Evolutionary conservation across 2,329 filamentous ascomycete genomes (phyloP), one percentile per base, ranked within the genome.

Genomic region (Aspergillus sp.): DNA sequence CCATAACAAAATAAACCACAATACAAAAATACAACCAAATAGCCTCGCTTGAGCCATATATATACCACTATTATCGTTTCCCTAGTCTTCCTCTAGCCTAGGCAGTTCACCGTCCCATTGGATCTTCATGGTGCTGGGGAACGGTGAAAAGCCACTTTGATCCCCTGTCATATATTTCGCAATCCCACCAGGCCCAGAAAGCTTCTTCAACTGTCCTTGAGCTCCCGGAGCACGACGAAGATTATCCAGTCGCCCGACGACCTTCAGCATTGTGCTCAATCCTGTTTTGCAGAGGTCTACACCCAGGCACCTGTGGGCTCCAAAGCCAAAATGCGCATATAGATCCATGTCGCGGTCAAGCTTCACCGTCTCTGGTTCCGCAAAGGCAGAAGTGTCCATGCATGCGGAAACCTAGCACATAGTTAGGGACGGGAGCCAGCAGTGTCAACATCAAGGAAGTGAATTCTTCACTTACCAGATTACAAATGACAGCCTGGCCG

Each of bases 251-350:
- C 71, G 68, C 15, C 75, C 75, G 33, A 79, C 66, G 0, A 77
- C 72, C 58, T 74, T 75, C 9, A 77, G 68, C 70, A 76, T 76
- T 7, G 74, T 71, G 3, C 74, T 70, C 41, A 74, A 63, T 30
- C 68, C 70, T n/a, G 68, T 51, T 48, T 72, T 68, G 54, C 69
- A 71, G 27, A 74, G 63, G 12, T 60, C 69, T 13, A 70, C 54
- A 4, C 86, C 88, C 0, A 91, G 75, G 62, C 84, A 87, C 13
- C 82, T 75, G 64, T 90, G 85, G 8, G 86, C 81, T 0, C 87
- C 88, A 2, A 80, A 77, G 8, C 84, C 83, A 62, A 88, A 87
- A 70, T 86, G 82, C 56, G 89, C 80, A 68, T 92, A 91, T 1
- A 76, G 72, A 5, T 84, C 81, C 24, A 87, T 69, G 0, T 87